Evolutionary conservation across 768 basidiomycete genomes (phyloP), one percentile per base, ranked within the genome.

Genomic region (Boletus rubescentipes): DNA sequence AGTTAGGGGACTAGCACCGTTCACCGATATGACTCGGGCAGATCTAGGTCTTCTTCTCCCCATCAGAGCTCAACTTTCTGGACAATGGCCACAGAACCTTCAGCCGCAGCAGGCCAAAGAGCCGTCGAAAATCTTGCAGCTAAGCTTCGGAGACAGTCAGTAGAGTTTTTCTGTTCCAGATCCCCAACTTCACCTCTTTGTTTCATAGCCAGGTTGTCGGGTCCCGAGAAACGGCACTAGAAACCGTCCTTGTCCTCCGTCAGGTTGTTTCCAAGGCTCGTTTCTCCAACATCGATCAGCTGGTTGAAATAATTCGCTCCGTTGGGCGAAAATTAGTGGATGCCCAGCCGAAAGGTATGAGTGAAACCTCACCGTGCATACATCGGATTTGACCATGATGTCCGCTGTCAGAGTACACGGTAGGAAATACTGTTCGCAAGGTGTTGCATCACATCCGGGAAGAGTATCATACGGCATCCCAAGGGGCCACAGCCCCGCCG

Each of bases 401-500:
- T 18, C 21, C 20, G 9, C 37, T 31, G 15, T 49, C 72, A 98
- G 97, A 99, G 68, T 87, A 95, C 66, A 90, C 93, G 41, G 89
- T 97, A 34, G 93, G 93, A 21, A 98, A 98, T 68, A 95, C 95
- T 20, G 88, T 95, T 37, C 85, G 94, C 36, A 93, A 93, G 65
- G 86, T 98, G 21, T 76, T 98, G 26, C 93, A 95, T 67, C 89
- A 97, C 65, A 88, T 99, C 53, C 83, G 93, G 46, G 97, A 99
- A 71, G 97, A 99, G 67, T 95, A 93, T 69, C 79, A 89, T 55
- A 90, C 94, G 5, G 92, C 92, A 2, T 84, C 79, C 14, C 76
- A 73, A 59, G 82, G 76, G 49, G 70, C 72, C 16, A 68, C 75
- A 1, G 64, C 75, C 8, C 64, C 72, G 2, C 64, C 74, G 29